Conservation (phyloP, 2,329 filamentous ascomycete species). For the Coniochaeta prunicola region DNA sequence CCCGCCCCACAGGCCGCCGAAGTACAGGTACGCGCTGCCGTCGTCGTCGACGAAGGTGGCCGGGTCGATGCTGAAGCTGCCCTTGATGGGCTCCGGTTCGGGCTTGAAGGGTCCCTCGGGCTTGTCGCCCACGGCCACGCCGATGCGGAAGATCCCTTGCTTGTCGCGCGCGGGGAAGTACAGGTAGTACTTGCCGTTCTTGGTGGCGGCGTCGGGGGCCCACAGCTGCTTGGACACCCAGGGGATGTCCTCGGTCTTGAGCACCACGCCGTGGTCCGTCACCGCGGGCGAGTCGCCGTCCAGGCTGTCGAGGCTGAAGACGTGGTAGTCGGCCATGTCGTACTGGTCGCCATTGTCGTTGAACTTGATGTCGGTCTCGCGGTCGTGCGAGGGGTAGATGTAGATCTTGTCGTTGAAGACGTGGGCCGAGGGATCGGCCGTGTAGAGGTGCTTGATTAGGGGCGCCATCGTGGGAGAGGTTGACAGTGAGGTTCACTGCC, state of each 20-base stretch:
- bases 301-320: conserved; percentile 52
- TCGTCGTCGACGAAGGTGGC: conserved; percentile 66
- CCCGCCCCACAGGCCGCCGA: conserved; percentile 74
- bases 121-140: conserved; percentile 56
- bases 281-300: conserved; percentile 48
- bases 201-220: conserved; percentile 68
- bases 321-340: conserved; percentile 79
- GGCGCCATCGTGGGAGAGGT: conserved; percentile 36
- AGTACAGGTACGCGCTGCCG: conserved; percentile 60
- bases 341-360: conserved; percentile 85
- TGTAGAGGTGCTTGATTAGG: conserved; percentile 69
- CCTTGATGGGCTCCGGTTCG: conserved; percentile 56
- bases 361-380: conserved; percentile 64
- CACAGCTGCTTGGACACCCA: conserved; percentile 76
- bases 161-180: conserved; percentile 72
- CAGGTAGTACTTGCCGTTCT: conserved; percentile 64
- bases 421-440: conserved; percentile 73
- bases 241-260: conserved; percentile 58
- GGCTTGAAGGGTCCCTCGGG: conserved; percentile 66
- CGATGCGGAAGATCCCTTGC: conserved; percentile 64
- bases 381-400: conserved; percentile 76
- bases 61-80: conserved; percentile 71
- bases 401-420: conserved; percentile 71
- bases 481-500: conserved; percentile 4
- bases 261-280: conserved; percentile 65